Evolutionary conservation across 2,329 filamentous ascomycete genomes (phyloP), one percentile per base, ranked within the genome.

Genomic region (Fonsecaea monophora): DNA sequence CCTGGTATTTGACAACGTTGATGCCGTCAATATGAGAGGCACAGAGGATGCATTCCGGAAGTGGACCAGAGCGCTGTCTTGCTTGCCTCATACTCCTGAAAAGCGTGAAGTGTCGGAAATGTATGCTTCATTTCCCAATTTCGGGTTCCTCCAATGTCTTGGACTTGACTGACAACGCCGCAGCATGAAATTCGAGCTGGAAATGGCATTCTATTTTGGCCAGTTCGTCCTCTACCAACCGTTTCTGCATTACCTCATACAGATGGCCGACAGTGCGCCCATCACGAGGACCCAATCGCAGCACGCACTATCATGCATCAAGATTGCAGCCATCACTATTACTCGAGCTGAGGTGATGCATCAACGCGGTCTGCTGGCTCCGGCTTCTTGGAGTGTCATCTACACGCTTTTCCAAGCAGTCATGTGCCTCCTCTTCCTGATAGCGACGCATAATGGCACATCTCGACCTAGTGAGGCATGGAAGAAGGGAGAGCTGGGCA

Each of bases 181-280:
- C 50, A 66, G 68, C 32, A 37, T 67, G 48, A 69, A 68, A 56
- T 64, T 66, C 42, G 66, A 69, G 50, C 56, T 70, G 34, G 69
- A 71, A 62, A 68, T 67, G 54, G 57, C 65, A 9, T 68, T 66
- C 38, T 67, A 67, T 40, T 64, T 67, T 40, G 60, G 67, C 34
- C 70, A 72, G 37, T 59, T 72, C 35, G 42, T 67, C 30, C 55
- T 71, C 9, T 71, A 67, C 50, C 64, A 62, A 21, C 70, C 70
- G n/a, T 70, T 72, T 32, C 57, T 72, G 34, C 70, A 71, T 50
- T 72, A 72, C 45, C 63, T 72, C 18, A 60, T 68, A 13, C 63
- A 61, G 15, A 67, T 98, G 58, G 92, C 94, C 54, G 87, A 89
- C 72, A 89, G 89, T 13, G 85, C 86, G 12, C 82, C 81, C 55